A percentile compares a stretch with the other conserved stretches of the same genome.
Conservation (phyloP, 305 asterid species). For the Petunia hybrid region DNA sequence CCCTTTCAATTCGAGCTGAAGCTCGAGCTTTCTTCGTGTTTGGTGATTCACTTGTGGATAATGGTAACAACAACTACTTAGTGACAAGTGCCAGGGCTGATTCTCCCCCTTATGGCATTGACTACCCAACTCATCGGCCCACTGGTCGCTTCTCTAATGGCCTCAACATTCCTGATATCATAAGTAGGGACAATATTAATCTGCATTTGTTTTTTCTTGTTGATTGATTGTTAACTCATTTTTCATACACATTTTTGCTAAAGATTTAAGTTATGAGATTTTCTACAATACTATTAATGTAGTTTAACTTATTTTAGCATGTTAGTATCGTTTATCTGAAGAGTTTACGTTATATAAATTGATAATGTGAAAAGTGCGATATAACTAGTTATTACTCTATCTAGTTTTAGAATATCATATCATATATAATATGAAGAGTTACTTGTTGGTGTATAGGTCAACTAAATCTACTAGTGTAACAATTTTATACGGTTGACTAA, state of each 20-base stretch:
- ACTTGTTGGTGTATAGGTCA: not conserved
- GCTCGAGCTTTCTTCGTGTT: constrained; percentile 74
- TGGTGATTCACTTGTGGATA: constrained; percentile 79
- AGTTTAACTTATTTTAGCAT: not conserved
- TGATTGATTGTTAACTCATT: not conserved
- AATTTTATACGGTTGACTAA: no score
- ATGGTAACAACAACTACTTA: constrained; percentile 73
- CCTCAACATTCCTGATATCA: constrained; percentile 74
- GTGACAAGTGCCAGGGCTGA: constrained; percentile 65
- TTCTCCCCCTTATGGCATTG: constrained; percentile 74
- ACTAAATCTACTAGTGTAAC: no score
- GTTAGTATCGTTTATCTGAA: not conserved
- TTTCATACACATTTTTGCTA: not conserved
- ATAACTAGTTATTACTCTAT: not conserved
- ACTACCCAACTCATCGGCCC: constrained; percentile 65
- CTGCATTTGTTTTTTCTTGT: not conserved
- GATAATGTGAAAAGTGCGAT: not conserved
- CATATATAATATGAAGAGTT: not conserved
- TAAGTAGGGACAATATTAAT: constrained; percentile 43
- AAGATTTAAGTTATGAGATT: not conserved
- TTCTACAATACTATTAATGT: not conserved
- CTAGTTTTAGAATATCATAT: not conserved
- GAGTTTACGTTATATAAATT: not conserved
- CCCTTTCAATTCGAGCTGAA: constrained; percentile 30
- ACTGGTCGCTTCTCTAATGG: constrained; percentile 85